phyloP scores from a whole-genome alignment of 176 grass and related monocot genomes.

The Miscanthus lutarioriparius region DNA sequence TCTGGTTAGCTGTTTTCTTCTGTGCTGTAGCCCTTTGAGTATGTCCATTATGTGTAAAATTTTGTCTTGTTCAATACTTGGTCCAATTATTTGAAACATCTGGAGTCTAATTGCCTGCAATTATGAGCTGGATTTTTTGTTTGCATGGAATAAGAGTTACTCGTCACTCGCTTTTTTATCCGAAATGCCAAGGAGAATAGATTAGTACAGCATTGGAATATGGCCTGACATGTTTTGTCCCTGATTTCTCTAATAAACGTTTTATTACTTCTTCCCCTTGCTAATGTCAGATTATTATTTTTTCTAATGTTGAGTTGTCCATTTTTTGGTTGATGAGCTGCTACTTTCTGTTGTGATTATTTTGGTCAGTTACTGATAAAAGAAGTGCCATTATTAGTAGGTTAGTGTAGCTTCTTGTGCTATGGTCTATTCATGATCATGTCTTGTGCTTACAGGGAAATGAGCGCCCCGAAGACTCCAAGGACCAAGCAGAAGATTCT shows the following conservation, averaged over 20 bases:
- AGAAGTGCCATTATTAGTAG: neutral
- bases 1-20: neutral
- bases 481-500: slow-evolving; percentile 44
- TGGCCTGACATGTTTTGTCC: neutral
- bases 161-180: neutral
- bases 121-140: neutral
- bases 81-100: slow-evolving; percentile 14
- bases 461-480: slow-evolving; percentile 29
- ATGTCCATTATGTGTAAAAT: neutral
- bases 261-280: neutral
- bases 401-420: neutral
- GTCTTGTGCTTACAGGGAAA: slow-evolving; percentile 46
- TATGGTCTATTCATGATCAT: slow-evolving; percentile 22
- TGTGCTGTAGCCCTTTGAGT: neutral
- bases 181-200: neutral
- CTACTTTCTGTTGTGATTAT: neutral
- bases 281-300: neutral
- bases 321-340: neutral
- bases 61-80: neutral
- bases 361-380: neutral
- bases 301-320: neutral
- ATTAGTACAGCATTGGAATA: neutral
- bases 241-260: neutral
- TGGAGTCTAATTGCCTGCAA: slow-evolving; percentile 16
- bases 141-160: neutral